Percentiles rank a stretch among this genome's conserved stretches.
phyloP scores from a whole-genome alignment of 257 asterid genomes.

The Nicotiana undulata region DNA sequence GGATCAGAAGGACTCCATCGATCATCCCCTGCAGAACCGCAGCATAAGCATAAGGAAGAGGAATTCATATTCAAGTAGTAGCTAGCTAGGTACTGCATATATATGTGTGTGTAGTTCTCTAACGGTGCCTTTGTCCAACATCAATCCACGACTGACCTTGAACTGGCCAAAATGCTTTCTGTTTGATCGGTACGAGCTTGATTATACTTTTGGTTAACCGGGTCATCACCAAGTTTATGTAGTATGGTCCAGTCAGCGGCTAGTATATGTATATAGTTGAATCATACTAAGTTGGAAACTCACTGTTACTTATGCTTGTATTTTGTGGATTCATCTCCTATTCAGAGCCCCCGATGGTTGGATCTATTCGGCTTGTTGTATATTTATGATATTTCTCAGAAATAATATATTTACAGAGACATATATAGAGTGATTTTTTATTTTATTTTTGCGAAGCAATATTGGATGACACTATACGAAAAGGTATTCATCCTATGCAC shows the following conservation, averaged over 20 bases:
- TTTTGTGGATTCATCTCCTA: not conserved
- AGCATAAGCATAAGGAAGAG: slow-evolving; percentile 55
- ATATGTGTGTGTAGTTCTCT: not conserved
- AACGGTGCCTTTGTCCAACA: not conserved
- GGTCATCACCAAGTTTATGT: not conserved
- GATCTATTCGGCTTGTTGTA: not conserved
- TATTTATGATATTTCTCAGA: no score
- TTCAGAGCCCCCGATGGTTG: not conserved
- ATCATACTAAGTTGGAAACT: not conserved
- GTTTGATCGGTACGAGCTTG: not conserved
- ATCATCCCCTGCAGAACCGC: slow-evolving; percentile 3
- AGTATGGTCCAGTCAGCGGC: not conserved
- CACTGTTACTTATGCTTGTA: not conserved
- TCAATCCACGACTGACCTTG: not conserved
- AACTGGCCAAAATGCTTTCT: not conserved
- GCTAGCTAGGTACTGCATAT: slow-evolving; percentile 16
- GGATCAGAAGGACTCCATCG: slow-evolving; percentile 7
- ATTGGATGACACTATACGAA: no score
- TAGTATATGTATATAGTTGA: not conserved
- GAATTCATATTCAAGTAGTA: slow-evolving; percentile 37
- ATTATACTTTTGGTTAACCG: not conserved
- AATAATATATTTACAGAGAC: no score
- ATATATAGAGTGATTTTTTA: no score
- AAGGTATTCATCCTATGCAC: no score
- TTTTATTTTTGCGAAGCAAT: no score